Evolutionary conservation across 2,329 filamentous ascomycete genomes (phyloP).

Genomic region (Fusarium sp.): DNA sequence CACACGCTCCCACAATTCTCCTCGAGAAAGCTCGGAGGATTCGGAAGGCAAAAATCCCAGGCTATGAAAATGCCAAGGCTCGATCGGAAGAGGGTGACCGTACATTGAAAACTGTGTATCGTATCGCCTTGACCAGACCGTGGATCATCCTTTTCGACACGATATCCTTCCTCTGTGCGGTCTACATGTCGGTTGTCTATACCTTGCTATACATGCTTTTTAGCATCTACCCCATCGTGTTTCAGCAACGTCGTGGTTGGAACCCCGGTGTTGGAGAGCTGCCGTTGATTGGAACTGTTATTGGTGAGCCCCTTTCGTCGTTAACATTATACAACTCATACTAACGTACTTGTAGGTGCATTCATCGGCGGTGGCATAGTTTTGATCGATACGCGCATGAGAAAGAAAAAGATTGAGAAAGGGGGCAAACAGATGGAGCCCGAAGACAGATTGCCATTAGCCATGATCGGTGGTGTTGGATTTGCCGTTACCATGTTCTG

Average conservation of each 20-base stretch:
- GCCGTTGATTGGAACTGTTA: conserved; percentile 37
- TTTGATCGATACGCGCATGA: conserved; percentile 30
- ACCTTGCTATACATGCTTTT: conserved; percentile 80
- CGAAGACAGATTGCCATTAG: conserved; percentile 34
- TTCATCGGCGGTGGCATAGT: conserved; percentile 33
- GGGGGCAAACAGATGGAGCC: conserved; percentile 29
- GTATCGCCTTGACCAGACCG: conserved; percentile 78
- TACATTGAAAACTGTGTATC: conserved; percentile 58
- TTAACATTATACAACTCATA: no score
- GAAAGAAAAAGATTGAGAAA: conserved; percentile 18
- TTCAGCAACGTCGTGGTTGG: conserved; percentile 59
- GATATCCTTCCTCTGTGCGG: conserved; percentile 81
- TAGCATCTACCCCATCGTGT: conserved; percentile 75
- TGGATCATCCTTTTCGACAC: conserved; percentile 80
- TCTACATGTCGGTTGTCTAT: conserved; percentile 86
- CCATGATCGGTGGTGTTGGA: conserved; percentile 38
- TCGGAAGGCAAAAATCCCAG: conserved; percentile 33
- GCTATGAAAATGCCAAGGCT: conserved; percentile 30
- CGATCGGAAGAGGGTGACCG: conserved; percentile 22
- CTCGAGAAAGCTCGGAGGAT: conserved; percentile 28
- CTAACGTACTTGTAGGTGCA: conserved; percentile 15
- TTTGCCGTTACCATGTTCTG: conserved; percentile 41
- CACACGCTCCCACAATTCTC: conserved; percentile 82
- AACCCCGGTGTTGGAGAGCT: conserved; percentile 35
- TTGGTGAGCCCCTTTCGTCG: conserved; percentile 1